Base-by-base conservation (phyloP, 2,329 filamentous ascomycete species). In the Clonostachys byssicola region DNA sequence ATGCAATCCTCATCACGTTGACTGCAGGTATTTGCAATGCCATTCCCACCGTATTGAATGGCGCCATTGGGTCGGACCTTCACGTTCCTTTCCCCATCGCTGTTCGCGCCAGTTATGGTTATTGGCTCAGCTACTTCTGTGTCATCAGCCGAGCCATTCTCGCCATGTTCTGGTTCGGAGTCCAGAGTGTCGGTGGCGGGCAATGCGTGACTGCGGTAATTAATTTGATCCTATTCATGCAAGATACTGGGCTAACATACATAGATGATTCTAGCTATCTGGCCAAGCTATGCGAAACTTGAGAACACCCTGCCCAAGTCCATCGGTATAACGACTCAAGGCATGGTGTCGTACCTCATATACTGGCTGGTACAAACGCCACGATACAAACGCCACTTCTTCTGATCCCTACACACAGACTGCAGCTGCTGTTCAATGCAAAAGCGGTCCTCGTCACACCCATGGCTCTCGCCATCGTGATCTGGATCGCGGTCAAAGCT, bases 161-260 rank as follows among this genome's bases (percentile, higher is more conserved):
- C n/a, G 72, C 71, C 34, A 69, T 75, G 58, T 74, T 77, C 56
- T 77, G 74, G 85, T 80, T 85, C 46, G 81, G 82, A 1, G 84
- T 87, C 42, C 81, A 86, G 53, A 80, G 78, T 39, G 80, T 81
- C 50, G 84, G 83, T 52, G 83, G 83, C 1, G 81, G 76, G 0
- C 77, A 78, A 42, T 65, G 62, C 54, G 62, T 72, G 34, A 68
- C 66, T 1, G 61, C 66, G 9, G 23, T 30, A 30, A 30, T 9
- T 30, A 5, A 20, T 23, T 5, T 23, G 20, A 23, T 23, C 6
- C 20, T 7, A 23, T 5, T 23, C 20, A 23, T 5, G 2, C 20
- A 23, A 23, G 20, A 23, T 23, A 23, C 5, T 6, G 5, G 20
- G 9, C 9, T 30, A 8, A 30, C 23, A 30, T 30, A 10, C 23